These are phyloP conservation scores for Solanum pinnatisectum DNA, from an alignment of 257 asterid genomes.

Conservation along the genomic window DNA sequence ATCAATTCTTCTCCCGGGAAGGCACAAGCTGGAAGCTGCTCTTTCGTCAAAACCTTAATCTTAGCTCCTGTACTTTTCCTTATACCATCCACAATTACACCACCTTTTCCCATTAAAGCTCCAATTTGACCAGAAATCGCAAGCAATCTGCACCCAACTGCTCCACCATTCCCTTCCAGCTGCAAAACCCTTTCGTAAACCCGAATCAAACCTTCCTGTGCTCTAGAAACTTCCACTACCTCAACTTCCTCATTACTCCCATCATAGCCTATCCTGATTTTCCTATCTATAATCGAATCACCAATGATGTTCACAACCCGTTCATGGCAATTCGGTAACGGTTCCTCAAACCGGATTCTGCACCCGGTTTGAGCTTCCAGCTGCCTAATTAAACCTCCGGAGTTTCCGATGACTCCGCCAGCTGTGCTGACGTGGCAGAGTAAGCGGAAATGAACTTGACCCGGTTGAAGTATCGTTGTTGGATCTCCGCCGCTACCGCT, in stretches of 20 bases:
- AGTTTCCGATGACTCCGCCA: constrained; percentile 46
- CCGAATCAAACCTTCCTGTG: constrained; percentile 47
- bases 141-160: constrained; percentile 35
- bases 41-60: constrained; percentile 34
- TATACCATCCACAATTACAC: constrained; percentile 26
- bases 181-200: constrained; percentile 53
- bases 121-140: constrained; percentile 30
- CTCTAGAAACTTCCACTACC: constrained; percentile 28
- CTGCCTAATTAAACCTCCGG: constrained; percentile 28
- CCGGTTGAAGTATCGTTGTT: not conserved
- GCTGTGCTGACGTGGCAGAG: constrained; percentile 41
- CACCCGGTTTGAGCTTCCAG: constrained; percentile 35
- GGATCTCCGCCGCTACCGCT: not conserved
- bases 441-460: constrained; percentile 32
- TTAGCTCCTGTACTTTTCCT: constrained; percentile 35
- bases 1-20: constrained; percentile 37
- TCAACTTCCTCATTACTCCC: constrained; percentile 4
- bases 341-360: constrained; percentile 29
- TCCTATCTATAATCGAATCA: constrained; percentile 22
- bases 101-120: constrained; percentile 48
- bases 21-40: constrained; percentile 41
- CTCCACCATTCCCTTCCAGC: constrained; percentile 23
- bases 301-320: constrained; percentile 46
- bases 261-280: not conserved
- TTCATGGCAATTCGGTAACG: constrained; percentile 33